phyloP scores from a whole-genome alignment of 2,329 filamentous ascomycete genomes.

The Colletotrichum sp. region DNA sequence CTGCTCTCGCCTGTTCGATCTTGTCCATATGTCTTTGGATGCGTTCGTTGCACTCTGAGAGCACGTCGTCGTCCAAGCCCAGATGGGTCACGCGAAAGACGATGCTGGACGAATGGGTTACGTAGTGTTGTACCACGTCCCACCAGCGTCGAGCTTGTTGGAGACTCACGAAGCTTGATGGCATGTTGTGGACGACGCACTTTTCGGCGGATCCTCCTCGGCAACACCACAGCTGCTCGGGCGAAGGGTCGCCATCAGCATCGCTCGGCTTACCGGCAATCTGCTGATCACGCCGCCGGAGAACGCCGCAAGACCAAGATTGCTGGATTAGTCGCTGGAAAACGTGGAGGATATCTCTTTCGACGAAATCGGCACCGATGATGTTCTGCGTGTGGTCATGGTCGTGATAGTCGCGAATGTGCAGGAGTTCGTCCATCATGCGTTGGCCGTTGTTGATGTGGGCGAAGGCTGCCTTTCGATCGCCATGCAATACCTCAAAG shows the following conservation, averaged over 20 bases:
- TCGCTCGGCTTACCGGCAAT: neutral
- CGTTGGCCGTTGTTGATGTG: slow-evolving; percentile 41
- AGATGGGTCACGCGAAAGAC: slow-evolving; percentile 18
- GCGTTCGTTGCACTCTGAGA: neutral
- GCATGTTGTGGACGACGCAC: slow-evolving; percentile 21
- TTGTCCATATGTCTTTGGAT: neutral
- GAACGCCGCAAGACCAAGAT: slow-evolving; percentile 29
- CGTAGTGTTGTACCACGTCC: slow-evolving; percentile 31
- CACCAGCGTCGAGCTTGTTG: slow-evolving; percentile 32
- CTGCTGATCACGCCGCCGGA: neutral
- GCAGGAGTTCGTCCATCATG: slow-evolving; percentile 38
- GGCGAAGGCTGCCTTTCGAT: slow-evolving; percentile 34
- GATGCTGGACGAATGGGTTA: slow-evolving; percentile 26
- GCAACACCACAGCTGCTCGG: slow-evolving; percentile 25
- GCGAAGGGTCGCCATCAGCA: neutral
- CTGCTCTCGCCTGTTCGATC: neutral
- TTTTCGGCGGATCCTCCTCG: slow-evolving; percentile 12
- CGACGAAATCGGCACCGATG: slow-evolving; percentile 20
- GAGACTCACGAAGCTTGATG: slow-evolving; percentile 23
- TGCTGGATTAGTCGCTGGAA: slow-evolving; percentile 34
- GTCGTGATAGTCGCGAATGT: neutral
- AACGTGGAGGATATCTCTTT: slow-evolving; percentile 30
- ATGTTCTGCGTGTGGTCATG: neutral
- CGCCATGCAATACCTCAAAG: slow-evolving; percentile 42
- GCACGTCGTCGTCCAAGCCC: neutral